These are phyloP conservation scores for Trametes maxima DNA, from an alignment of 768 basidiomycete species.

Conservation along the genomic window DNA sequence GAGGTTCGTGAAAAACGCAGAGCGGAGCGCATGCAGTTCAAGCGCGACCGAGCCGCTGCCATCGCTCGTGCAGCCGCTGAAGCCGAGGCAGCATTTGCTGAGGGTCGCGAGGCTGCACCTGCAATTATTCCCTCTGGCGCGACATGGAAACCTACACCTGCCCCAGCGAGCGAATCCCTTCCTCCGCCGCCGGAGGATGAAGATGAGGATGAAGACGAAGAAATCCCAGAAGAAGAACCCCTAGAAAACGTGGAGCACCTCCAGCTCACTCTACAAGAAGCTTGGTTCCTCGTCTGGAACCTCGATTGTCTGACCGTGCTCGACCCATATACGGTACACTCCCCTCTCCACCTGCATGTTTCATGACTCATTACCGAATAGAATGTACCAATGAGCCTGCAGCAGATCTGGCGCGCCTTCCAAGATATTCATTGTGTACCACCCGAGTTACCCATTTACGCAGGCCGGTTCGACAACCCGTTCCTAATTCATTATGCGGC, in stretches of 20 bases:
- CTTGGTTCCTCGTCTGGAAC: slow-evolving; percentile 86
- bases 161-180: slow-evolving; percentile 25
- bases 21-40: slow-evolving; percentile 89
- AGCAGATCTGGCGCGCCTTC: slow-evolving; percentile 66
- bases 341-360: neutral
- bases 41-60: slow-evolving; percentile 86
- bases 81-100: slow-evolving; percentile 74
- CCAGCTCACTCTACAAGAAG: slow-evolving; percentile 86
- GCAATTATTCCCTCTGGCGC: slow-evolving; percentile 78
- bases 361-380: slow-evolving; percentile 29
- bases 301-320: slow-evolving; percentile 79
- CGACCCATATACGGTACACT: slow-evolving; percentile 61
- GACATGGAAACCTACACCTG: slow-evolving; percentile 66
- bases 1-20: slow-evolving; percentile 88
- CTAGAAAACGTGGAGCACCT: slow-evolving; percentile 85
- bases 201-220: slow-evolving; percentile 38
- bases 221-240: slow-evolving; percentile 49
- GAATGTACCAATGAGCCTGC: slow-evolving; percentile 56
- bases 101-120: slow-evolving; percentile 65
- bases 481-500: slow-evolving; percentile 88
- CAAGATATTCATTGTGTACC: slow-evolving; percentile 54
- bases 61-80: slow-evolving; percentile 81
- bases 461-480: slow-evolving; percentile 78
- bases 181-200: slow-evolving; percentile 34
- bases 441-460: slow-evolving; percentile 32